These are phyloP conservation scores for Saussurea involucrata DNA, from an alignment of 129 eudicot species.

Conservation along the genomic window DNA sequence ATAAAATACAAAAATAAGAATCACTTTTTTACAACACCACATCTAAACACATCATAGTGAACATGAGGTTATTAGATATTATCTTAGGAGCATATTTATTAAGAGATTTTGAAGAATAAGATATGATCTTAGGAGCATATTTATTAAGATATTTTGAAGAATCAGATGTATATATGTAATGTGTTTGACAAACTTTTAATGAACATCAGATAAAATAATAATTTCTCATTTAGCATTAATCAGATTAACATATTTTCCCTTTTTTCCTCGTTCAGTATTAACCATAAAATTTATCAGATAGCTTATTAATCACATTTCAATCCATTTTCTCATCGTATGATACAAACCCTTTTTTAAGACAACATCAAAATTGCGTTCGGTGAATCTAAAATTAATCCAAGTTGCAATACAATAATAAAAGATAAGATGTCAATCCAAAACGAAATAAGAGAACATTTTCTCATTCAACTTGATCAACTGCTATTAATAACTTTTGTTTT, in stretches of 20 bases:
- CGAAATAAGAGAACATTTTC: background rate
- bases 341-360: background rate
- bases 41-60: background rate
- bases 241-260: background rate
- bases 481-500: background rate
- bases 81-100: background rate
- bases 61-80: too few species aligned
- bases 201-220: background rate
- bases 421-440: background rate
- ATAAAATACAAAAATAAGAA: background rate
- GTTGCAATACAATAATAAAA: background rate
- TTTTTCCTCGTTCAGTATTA: background rate
- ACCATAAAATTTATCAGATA: background rate
- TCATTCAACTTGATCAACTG: background rate
- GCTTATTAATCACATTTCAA: too few species aligned
- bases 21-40: background rate
- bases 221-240: background rate
- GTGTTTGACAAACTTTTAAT: background rate
- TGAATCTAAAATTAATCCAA: background rate
- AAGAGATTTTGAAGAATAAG: background rate
- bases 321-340: background rate
- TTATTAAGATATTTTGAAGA: too few species aligned
- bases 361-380: background rate
- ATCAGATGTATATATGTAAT: background rate
- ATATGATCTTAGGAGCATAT: too few species aligned